A percentile compares a stretch with the other conserved stretches of the same genome.
phyloP scores from a whole-genome alignment of 768 basidiomycete species.

The Coprinopsis sp. region DNA sequence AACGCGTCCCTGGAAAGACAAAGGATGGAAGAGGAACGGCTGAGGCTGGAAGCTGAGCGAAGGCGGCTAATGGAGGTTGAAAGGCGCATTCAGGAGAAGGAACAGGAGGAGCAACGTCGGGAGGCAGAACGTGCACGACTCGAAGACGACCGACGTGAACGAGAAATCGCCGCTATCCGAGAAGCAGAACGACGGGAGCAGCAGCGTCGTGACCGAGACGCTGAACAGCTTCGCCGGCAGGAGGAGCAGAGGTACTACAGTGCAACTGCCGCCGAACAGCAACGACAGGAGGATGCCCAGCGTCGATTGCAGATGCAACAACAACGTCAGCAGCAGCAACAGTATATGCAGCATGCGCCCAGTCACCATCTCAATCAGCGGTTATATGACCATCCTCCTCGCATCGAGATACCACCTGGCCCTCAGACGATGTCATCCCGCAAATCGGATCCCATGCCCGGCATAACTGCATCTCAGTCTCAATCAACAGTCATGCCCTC shows the following conservation, averaged over 20 bases:
- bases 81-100: constrained; percentile 9
- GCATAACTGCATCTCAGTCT: constrained; percentile 13
- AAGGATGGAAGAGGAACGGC: constrained; percentile 11
- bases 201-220: constrained; percentile 8
- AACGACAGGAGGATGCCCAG: constrained; percentile 24
- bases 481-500: constrained; percentile 15
- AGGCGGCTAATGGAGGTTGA: constrained; percentile 9
- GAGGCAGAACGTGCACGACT: constrained; percentile 9
- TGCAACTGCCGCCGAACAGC: constrained; percentile 21
- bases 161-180: constrained; percentile 8
- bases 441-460: constrained; percentile 15
- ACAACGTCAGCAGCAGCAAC: constrained; percentile 11
- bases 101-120: constrained; percentile 7
- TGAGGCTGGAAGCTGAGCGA: constrained; percentile 11
- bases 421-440: constrained; percentile 14
- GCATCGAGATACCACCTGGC: constrained; percentile 17
- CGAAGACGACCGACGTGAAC: constrained; percentile 11
- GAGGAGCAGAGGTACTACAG: constrained; percentile 14
- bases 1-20: constrained; percentile 12
- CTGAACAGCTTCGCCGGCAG: constrained; percentile 14
- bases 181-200: constrained; percentile 10
- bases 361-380: constrained; percentile 6
- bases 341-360: constrained; percentile 4
- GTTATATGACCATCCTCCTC: constrained; percentile 14
- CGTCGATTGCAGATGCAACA: constrained; percentile 19